phyloP scores from a whole-genome alignment of 768 basidiomycete genomes.

The Strobilomyces confusus region DNA sequence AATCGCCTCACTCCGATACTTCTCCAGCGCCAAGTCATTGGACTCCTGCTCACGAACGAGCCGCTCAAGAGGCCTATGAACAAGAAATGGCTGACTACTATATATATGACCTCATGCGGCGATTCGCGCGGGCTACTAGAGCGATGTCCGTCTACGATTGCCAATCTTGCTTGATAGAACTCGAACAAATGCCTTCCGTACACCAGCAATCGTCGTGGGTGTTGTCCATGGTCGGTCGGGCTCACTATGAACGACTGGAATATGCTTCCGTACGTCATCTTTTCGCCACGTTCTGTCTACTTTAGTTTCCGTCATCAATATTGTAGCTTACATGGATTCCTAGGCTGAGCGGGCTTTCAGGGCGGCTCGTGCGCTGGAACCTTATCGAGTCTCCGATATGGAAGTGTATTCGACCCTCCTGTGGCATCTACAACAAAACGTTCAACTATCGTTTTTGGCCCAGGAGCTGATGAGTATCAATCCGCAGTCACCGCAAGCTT shows the following conservation, averaged over 20 bases:
- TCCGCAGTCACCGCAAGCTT: slow-evolving; percentile 80
- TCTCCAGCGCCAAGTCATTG: slow-evolving; percentile 60
- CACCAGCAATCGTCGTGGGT: slow-evolving; percentile 77
- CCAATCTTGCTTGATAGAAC: slow-evolving; percentile 64
- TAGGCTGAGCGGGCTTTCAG: slow-evolving; percentile 91
- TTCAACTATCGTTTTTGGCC: slow-evolving; percentile 86
- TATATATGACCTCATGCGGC: slow-evolving; percentile 75
- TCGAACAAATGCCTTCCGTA: slow-evolving; percentile 69
- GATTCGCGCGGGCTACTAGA: slow-evolving; percentile 77
- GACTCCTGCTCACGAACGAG: slow-evolving; percentile 65
- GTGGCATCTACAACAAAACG: slow-evolving; percentile 87
- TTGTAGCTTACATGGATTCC: slow-evolving; percentile 18
- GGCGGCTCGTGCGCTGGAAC: slow-evolving; percentile 75
- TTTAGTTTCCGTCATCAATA: slow-evolving; percentile 15
- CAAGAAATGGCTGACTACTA: slow-evolving; percentile 75
- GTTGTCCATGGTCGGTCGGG: slow-evolving; percentile 77
- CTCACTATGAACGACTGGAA: slow-evolving; percentile 86
- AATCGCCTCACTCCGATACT: slow-evolving; percentile 62
- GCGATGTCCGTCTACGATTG: slow-evolving; percentile 75
- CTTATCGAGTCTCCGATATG: slow-evolving; percentile 90
- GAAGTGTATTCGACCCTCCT: slow-evolving; percentile 94
- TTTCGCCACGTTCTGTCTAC: slow-evolving; percentile 5
- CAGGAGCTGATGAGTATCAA: slow-evolving; percentile 87
- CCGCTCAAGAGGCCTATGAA: slow-evolving; percentile 68
- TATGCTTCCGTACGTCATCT: slow-evolving; percentile 73